phyloP scores from a whole-genome alignment of 768 basidiomycete species.

The Ramaria rubella region DNA sequence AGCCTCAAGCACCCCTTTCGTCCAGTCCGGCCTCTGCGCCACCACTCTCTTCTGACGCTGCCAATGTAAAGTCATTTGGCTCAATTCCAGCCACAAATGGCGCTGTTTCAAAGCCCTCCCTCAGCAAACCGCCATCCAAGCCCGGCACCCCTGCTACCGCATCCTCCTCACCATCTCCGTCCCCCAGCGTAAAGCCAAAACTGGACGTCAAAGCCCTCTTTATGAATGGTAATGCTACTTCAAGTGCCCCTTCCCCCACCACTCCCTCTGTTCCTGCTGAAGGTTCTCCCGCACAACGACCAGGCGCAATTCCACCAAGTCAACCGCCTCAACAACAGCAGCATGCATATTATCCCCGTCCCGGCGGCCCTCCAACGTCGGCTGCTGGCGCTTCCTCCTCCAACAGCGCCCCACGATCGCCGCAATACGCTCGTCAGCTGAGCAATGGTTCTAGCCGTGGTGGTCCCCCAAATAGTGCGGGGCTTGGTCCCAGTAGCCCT shows the following conservation, averaged over 20 bases:
- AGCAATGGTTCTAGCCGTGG: conserved; percentile 58
- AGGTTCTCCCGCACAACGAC: conserved; percentile 33
- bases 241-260: neutral
- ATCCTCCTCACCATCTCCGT: conserved; percentile 34
- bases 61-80: conserved; percentile 78
- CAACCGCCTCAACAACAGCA: neutral
- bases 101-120: neutral
- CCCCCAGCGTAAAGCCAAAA: conserved; percentile 49
- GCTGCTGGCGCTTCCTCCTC: conserved; percentile 31
- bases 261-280: neutral
- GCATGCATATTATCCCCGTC: neutral
- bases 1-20: conserved; percentile 66
- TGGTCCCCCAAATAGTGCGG: conserved; percentile 38
- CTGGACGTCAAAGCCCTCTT: conserved; percentile 9
- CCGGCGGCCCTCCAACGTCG: conserved; percentile 33
- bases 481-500: conserved; percentile 27
- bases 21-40: conserved; percentile 72
- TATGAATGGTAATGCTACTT: neutral
- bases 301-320: neutral
- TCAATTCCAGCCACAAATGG: conserved; percentile 51
- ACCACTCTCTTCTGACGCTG: conserved; percentile 54
- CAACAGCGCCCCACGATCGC: conserved; percentile 47
- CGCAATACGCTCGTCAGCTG: conserved; percentile 54
- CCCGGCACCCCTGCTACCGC: conserved; percentile 17
- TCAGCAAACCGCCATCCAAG: neutral